These are phyloP conservation scores for Fusarium sp. DNA, from an alignment of 2,329 filamentous ascomycete genomes.

Conservation along the genomic window DNA sequence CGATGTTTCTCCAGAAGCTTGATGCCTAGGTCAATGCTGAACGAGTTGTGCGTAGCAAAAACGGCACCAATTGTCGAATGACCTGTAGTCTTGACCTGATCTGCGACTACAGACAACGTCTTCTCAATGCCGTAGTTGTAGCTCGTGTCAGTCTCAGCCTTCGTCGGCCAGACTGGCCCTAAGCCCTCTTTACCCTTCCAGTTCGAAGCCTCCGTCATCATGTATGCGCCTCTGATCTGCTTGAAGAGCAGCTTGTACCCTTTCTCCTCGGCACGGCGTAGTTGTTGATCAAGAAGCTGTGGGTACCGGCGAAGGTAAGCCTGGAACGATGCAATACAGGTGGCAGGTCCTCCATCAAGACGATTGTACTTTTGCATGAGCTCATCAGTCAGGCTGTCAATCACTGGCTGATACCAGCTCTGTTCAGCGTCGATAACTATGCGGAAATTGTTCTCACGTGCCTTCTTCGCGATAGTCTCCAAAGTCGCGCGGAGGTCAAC, in stretches of 20 bases:
- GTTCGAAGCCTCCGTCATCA: conserved; percentile 20
- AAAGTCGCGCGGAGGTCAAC: conserved; percentile 18
- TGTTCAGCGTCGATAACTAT: conserved; percentile 41
- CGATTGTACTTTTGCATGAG: conserved; percentile 41
- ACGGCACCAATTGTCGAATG: conserved; percentile 19
- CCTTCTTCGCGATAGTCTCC: conserved; percentile 32
- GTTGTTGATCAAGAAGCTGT: conserved; percentile 39
- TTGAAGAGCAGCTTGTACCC: conserved; percentile 40
- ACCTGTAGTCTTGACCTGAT: conserved; percentile 14
- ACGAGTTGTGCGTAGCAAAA: conserved; percentile 30
- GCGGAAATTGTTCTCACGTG: conserved; percentile 34
- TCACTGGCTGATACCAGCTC: conserved; percentile 39
- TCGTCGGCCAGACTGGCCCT: conserved; percentile 25
- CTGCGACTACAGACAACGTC: conserved; percentile 16
- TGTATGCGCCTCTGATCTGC: conserved; percentile 30
- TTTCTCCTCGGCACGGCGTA: conserved; percentile 31
- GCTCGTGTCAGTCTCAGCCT: conserved; percentile 20
- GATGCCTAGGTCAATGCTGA: conserved; percentile 26
- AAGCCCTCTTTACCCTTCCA: conserved; percentile 13
- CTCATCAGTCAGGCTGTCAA: conserved; percentile 37
- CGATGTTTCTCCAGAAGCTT: conserved; percentile 16
- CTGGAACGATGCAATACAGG: conserved; percentile 35
- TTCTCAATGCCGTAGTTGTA: conserved; percentile 32
- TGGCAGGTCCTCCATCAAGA: conserved; percentile 28
- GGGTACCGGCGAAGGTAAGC: conserved; percentile 38